Evolutionary conservation across 2,329 filamentous ascomycete genomes (phyloP).

Genomic region (Aspergillus arachidicola): DNA sequence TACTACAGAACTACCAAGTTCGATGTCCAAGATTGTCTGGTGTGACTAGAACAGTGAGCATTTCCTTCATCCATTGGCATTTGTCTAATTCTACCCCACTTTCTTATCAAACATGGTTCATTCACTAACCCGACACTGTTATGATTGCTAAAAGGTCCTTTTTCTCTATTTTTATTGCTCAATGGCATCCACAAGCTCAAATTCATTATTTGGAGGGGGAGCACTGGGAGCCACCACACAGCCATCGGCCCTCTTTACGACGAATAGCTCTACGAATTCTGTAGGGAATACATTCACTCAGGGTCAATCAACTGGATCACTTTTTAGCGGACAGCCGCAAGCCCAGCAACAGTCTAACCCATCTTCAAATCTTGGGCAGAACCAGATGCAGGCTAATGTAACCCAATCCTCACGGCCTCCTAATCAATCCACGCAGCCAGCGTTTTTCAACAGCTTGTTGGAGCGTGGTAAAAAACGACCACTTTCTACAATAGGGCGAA

Average conservation of each 20-base stretch:
- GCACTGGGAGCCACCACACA: slow-evolving; percentile 29
- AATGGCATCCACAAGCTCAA: slow-evolving; percentile 25
- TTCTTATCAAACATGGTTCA: neutral
- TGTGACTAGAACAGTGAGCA: neutral
- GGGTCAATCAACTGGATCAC: slow-evolving; percentile 23
- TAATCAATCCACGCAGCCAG: slow-evolving; percentile 50
- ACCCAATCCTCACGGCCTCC: slow-evolving; percentile 29
- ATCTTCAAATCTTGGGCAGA: slow-evolving; percentile 31
- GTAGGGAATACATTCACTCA: slow-evolving; percentile 32
- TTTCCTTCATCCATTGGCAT: neutral
- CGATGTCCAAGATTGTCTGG: neutral
- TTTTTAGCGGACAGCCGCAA: slow-evolving; percentile 30
- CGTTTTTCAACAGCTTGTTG: slow-evolving; percentile 66
- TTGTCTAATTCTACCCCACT: neutral
- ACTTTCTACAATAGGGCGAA: slow-evolving; percentile 63
- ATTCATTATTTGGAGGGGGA: slow-evolving; percentile 34
- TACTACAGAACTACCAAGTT: neutral
- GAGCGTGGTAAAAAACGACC: slow-evolving; percentile 69
- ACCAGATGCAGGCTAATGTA: slow-evolving; percentile 26
- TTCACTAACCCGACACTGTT: neutral
- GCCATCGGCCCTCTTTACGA: slow-evolving; percentile 29
- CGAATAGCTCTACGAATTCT: slow-evolving; percentile 29
- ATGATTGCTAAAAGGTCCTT: neutral
- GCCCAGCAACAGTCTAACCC: slow-evolving; percentile 29
- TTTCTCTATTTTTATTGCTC: neutral